A percentile compares a stretch with the other conserved stretches of the same genome.
These are phyloP conservation scores for Sorghum bicolor DNA, from an alignment of 176 grass and related monocot genomes.

Conservation along the genomic window DNA sequence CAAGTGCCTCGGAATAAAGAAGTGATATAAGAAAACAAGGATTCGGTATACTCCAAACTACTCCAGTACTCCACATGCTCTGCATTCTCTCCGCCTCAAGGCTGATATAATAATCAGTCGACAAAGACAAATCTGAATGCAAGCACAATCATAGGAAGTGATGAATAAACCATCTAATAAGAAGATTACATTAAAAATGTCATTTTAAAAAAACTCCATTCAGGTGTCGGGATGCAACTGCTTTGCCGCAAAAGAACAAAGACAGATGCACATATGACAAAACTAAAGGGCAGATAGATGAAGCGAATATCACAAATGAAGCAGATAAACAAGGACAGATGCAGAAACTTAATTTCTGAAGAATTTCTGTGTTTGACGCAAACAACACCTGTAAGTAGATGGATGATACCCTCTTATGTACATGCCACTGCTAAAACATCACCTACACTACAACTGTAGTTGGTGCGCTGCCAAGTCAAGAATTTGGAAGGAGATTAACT, in stretches of 20 bases:
- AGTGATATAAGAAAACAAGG: background rate
- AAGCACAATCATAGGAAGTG: background rate
- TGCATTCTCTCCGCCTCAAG: slow-evolving; percentile 12
- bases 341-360: background rate
- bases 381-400: background rate
- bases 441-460: background rate
- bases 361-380: background rate
- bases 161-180: background rate
- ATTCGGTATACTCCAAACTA: background rate
- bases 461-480: background rate
- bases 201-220: background rate
- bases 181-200: background rate
- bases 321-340: background rate
- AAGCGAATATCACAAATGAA: background rate
- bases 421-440: background rate
- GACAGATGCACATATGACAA: background rate
- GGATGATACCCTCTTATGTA: background rate
- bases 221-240: background rate
- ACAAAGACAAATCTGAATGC: slow-evolving; percentile 23
- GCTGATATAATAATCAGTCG: background rate
- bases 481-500: background rate
- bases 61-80: slow-evolving; percentile 25
- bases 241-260: background rate
- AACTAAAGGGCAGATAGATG: background rate
- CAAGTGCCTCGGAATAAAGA: background rate